phyloP scores from a whole-genome alignment of 2,329 filamentous ascomycete genomes.

The Stagonosporopsis rhizophila region DNA sequence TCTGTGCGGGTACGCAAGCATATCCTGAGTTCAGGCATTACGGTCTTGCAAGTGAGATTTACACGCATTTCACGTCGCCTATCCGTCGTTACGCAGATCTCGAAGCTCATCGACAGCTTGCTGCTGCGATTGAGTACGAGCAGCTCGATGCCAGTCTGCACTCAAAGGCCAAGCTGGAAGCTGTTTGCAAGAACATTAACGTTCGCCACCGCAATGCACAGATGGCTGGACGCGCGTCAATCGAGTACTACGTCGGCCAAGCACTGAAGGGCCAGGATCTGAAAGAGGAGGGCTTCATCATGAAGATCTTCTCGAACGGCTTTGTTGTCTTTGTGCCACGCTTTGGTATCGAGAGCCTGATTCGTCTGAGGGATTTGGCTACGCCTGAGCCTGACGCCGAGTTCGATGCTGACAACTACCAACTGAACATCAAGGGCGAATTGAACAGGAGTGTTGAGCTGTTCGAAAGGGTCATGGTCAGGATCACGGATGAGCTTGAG shows the following conservation, averaged over 20 bases:
- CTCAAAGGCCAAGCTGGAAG: slow-evolving; percentile 84
- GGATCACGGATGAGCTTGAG: slow-evolving; percentile 91
- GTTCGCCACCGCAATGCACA: slow-evolving; percentile 96
- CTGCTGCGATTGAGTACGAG: slow-evolving; percentile 93
- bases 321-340: slow-evolving; percentile 95
- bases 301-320: slow-evolving; percentile 97
- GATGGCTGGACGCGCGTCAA: slow-evolving; percentile 89
- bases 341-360: slow-evolving; percentile 93
- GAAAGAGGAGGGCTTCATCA: slow-evolving; percentile 92
- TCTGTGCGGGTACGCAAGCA: slow-evolving; percentile 90
- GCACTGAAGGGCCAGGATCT: slow-evolving; percentile 79
- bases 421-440: slow-evolving; percentile 66
- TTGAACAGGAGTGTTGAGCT: slow-evolving; percentile 73
- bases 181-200: slow-evolving; percentile 98
- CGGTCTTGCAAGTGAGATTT: slow-evolving; percentile 93
- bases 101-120: slow-evolving; percentile 90
- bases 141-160: slow-evolving; percentile 80
- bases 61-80: slow-evolving; percentile 97
- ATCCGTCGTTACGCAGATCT: slow-evolving; percentile 98
- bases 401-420: slow-evolving; percentile 87
- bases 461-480: slow-evolving; percentile 90
- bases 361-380: slow-evolving; percentile 83
- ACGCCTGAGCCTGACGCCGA: slow-evolving; percentile 76
- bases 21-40: slow-evolving; percentile 97
- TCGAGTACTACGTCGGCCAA: slow-evolving; percentile 98